Conservation (phyloP, 129 eudicot genomes). For the Calendula officinalis region DNA sequence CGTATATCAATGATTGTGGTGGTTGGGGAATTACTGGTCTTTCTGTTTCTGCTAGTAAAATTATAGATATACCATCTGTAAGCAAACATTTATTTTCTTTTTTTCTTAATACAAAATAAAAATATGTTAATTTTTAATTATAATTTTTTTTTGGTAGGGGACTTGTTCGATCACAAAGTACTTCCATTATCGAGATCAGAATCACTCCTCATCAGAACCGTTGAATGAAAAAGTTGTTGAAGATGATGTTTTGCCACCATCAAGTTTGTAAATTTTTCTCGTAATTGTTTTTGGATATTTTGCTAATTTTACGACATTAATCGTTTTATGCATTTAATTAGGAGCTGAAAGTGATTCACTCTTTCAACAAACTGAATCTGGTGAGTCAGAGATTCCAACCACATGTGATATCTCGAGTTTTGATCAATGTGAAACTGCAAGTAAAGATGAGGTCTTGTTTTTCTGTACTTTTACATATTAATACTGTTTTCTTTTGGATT, state of each 20-base stretch:
- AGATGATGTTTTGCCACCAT: constrained; percentile 38
- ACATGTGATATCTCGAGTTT: constrained; percentile 28
- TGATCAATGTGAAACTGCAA: constrained; percentile 33
- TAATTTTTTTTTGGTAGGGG: constrained; percentile 50
- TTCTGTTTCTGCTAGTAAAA: constrained; percentile 89
- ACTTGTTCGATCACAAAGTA: constrained; percentile 74
- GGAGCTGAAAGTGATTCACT: constrained; percentile 35
- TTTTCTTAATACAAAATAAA: background rate
- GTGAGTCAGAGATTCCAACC: constrained; percentile 27
- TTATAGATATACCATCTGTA: constrained; percentile 71
- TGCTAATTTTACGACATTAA: background rate
- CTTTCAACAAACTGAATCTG: constrained; percentile 26
- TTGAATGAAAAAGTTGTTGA: constrained; percentile 36
- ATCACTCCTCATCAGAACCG: constrained; percentile 26
- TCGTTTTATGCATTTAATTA: constrained; percentile 17
- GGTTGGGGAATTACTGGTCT: constrained; percentile 84
- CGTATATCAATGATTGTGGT: constrained; percentile 35
- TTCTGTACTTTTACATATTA: background rate
- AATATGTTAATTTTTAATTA: background rate
- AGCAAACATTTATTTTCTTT: constrained; percentile 26
- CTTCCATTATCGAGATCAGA: constrained; percentile 51
- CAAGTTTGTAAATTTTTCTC: constrained; percentile 37
- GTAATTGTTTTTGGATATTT: constrained; percentile 4
- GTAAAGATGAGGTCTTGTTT: constrained; percentile 44
- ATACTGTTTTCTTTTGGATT: background rate